Conservation (phyloP, 225 moss, liverwort and hornwort genomes). For the Marchantia polymorpha region DNA sequence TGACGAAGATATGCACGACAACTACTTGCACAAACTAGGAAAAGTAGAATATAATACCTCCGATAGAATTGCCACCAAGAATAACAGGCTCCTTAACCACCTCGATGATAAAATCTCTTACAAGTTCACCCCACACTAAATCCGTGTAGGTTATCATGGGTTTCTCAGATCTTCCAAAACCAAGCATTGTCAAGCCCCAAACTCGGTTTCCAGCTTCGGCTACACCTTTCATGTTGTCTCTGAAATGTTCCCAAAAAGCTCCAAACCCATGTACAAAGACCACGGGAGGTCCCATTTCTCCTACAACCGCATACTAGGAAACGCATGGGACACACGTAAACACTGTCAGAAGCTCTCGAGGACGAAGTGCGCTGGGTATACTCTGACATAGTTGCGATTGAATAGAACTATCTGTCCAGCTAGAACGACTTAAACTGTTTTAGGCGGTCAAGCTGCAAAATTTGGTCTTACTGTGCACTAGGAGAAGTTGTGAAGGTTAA, state of each 20-base stretch:
- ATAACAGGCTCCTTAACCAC: slow-evolving; percentile 81
- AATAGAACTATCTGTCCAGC: neutral
- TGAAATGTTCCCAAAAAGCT: slow-evolving; percentile 96
- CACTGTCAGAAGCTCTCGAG: neutral
- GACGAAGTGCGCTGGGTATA: neutral
- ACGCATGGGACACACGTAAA: slow-evolving; percentile 13
- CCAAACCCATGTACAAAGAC: slow-evolving; percentile 96
- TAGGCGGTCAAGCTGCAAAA: neutral
- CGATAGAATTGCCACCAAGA: slow-evolving; percentile 87
- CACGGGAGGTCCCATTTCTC: slow-evolving; percentile 71
- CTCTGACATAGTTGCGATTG: too few species aligned
- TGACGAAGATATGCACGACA: neutral
- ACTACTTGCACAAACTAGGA: neutral
- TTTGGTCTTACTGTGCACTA: neutral
- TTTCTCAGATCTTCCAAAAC: slow-evolving; percentile 96
- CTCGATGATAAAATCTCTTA: slow-evolving; percentile 88
- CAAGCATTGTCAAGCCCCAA: slow-evolving; percentile 86
- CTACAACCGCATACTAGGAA: slow-evolving; percentile 73
- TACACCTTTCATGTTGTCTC: slow-evolving; percentile 77
- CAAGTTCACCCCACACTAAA: slow-evolving; percentile 82
- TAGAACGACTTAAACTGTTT: neutral
- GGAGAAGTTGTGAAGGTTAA: neutral
- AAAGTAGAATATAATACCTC: slow-evolving; percentile 46
- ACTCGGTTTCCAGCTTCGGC: slow-evolving; percentile 79
- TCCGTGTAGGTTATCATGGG: slow-evolving; percentile 80